Evolutionary conservation across 1,139 yeast genomes (phyloP).

Genomic region (Yamadazyma atmosphaerica): DNA sequence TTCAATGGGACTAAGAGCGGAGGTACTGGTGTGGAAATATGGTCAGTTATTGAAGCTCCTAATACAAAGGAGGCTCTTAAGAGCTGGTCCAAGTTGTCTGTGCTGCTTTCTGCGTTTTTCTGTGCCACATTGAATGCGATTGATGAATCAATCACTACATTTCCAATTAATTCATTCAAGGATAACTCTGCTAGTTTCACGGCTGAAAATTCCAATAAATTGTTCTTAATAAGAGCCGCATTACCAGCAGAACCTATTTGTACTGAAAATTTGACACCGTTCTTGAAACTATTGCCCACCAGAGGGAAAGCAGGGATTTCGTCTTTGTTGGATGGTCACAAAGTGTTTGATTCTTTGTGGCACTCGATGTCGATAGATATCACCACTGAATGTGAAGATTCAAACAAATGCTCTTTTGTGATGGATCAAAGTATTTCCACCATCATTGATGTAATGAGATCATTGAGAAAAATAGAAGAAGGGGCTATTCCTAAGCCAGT

Average conservation of each 20-base stretch:
- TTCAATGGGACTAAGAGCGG: constrained; percentile 72
- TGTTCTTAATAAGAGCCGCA: constrained; percentile 76
- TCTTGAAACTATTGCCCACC: constrained; percentile 85
- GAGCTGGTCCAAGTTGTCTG: constrained; percentile 72
- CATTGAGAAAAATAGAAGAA: constrained; percentile 54
- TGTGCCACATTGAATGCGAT: constrained; percentile 94
- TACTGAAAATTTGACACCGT: constrained; percentile 95
- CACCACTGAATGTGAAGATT: constrained; percentile 49
- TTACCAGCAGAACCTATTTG: constrained; percentile 95
- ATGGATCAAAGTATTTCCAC: constrained; percentile 75
- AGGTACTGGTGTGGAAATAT: constrained; percentile 93
- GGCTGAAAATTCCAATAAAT: constrained; percentile 30
- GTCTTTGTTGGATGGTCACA: constrained; percentile 88
- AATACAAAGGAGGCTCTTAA: constrained; percentile 53
- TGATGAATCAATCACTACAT: constrained; percentile 75
- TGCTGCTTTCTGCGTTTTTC: constrained; percentile 84
- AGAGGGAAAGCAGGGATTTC: constrained; percentile 91
- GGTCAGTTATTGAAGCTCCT: constrained; percentile 79
- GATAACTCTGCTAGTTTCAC: constrained; percentile 14
- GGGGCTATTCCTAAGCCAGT: constrained; percentile 83
- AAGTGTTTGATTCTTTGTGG: constrained; percentile 93
- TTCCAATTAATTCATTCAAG: constrained; percentile 46
- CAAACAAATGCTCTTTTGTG: constrained; percentile 45
- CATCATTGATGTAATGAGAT: constrained; percentile 70
- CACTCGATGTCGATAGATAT: constrained; percentile 90